Percentiles rank a stretch among this genome's conserved stretches.
These are phyloP conservation scores for Kodamaea leandrae DNA, from an alignment of 805 yeast genomes.

Conservation along the genomic window DNA sequence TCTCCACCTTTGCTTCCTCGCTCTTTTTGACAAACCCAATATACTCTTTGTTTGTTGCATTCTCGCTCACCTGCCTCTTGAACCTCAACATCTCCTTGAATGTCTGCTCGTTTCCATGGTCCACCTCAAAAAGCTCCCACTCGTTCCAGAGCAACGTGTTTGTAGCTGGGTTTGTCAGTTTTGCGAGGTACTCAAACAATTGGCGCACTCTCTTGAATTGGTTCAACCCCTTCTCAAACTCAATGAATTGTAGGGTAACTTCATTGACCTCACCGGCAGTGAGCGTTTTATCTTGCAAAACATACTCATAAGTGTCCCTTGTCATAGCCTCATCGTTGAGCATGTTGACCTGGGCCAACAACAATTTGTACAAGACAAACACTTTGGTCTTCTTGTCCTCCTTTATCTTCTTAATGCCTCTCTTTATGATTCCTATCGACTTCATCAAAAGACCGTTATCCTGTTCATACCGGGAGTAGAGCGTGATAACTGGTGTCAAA, in stretches of 20 bases:
- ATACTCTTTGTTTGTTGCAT: slow-evolving; percentile 10
- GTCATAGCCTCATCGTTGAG: slow-evolving; percentile 16
- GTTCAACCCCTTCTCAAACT: slow-evolving; percentile 50
- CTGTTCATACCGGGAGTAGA: slow-evolving; percentile 65
- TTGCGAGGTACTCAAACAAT: slow-evolving; percentile 44
- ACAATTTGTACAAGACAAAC: slow-evolving; percentile 18
- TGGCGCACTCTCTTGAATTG: slow-evolving; percentile 64
- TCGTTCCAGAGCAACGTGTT: slow-evolving; percentile 45
- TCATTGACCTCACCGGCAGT: slow-evolving; percentile 41
- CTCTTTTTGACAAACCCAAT: slow-evolving; percentile 44
- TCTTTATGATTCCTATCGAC: slow-evolving; percentile 32
- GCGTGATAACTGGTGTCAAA: slow-evolving; percentile 48
- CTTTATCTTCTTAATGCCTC: slow-evolving; percentile 15
- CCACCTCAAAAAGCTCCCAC: slow-evolving; percentile 76
- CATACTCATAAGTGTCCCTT: slow-evolving; percentile 43
- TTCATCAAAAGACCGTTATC: slow-evolving; percentile 49
- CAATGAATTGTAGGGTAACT: slow-evolving; percentile 53
- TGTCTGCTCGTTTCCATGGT: slow-evolving; percentile 65
- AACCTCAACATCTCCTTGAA: slow-evolving; percentile 71
- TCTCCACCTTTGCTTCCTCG: slow-evolving; percentile 14
- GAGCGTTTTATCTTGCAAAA: slow-evolving; percentile 40
- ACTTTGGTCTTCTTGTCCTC: slow-evolving; percentile 4
- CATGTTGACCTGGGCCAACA: slow-evolving; percentile 3
- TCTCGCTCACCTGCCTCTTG: slow-evolving; percentile 42
- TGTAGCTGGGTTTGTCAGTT: slow-evolving; percentile 22